Evolutionary conservation across 495 filamentous ascomycete species (phyloP).

Genomic region (Podospora pseudoanserina): DNA sequence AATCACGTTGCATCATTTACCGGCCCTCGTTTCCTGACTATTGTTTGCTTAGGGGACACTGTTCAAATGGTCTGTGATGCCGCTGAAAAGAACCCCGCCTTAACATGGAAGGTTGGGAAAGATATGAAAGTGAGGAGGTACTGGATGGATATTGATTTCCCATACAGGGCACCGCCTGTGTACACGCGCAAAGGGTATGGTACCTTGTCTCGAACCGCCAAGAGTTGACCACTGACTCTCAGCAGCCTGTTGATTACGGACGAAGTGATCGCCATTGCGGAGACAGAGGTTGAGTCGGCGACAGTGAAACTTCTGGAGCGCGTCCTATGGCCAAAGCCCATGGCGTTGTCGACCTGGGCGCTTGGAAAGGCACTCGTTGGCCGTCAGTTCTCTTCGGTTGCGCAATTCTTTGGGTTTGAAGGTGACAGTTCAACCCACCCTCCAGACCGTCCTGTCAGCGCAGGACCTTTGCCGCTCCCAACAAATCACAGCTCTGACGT

Average conservation of each 20-base stretch:
- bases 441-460: background rate
- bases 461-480: slow-evolving; percentile 1
- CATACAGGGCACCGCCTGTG: slow-evolving; percentile 38
- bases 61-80: slow-evolving; percentile 25
- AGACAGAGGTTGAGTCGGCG: slow-evolving; percentile 28
- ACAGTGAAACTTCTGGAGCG: slow-evolving; percentile 30
- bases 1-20: background rate
- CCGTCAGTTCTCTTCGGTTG: slow-evolving; percentile 29
- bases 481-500: slow-evolving; percentile 16
- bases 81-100: slow-evolving; percentile 10
- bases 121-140: slow-evolving; percentile 25
- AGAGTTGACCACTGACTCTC: background rate
- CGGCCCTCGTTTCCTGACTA: slow-evolving; percentile 10
- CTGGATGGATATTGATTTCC: slow-evolving; percentile 44
- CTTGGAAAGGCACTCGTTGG: slow-evolving; percentile 31
- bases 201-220: no score
- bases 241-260: slow-evolving; percentile 29
- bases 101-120: slow-evolving; percentile 22
- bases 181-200: slow-evolving; percentile 32
- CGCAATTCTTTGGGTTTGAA: slow-evolving; percentile 29
- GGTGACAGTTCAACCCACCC: background rate
- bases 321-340: slow-evolving; percentile 35
- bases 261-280: slow-evolving; percentile 28
- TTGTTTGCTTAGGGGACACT: slow-evolving; percentile 23
- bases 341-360: slow-evolving; percentile 34